A percentile compares a stretch with the other conserved stretches of the same genome.
Conservation (phyloP, 257 asterid species). For the Avicennia marina region DNA sequence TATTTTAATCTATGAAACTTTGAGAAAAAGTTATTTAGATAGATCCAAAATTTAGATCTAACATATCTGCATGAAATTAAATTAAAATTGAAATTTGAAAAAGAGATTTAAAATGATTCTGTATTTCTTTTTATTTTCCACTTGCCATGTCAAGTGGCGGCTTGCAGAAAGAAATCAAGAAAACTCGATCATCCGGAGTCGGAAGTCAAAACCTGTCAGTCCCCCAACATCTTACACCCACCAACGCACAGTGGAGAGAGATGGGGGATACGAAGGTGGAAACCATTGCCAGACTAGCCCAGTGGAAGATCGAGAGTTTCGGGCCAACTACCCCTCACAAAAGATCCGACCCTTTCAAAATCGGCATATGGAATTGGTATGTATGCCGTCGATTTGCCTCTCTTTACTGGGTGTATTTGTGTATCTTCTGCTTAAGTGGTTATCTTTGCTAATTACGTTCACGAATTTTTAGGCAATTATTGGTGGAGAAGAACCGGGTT, state of each 20-base stretch:
- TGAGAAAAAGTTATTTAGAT: too few species aligned
- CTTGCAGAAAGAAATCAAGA: too few species aligned
- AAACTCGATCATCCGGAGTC: too few species aligned
- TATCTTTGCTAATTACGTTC: not conserved
- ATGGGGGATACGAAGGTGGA: conserved; percentile 82
- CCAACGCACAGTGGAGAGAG: not conserved
- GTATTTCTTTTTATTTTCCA: too few species aligned
- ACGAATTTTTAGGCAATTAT: conserved; percentile 39
- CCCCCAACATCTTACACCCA: not conserved
- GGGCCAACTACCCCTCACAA: conserved; percentile 65
- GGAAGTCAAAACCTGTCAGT: not conserved
- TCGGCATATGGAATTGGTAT: conserved; percentile 97
- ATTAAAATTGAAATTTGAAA: too few species aligned
- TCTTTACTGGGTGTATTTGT: not conserved
- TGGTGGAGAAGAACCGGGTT: conserved; percentile 62
- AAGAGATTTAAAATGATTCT: too few species aligned
- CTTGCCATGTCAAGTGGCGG: too few species aligned
- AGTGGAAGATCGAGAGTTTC: conserved; percentile 82
- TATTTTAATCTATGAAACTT: too few species aligned
- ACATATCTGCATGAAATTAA: too few species aligned
- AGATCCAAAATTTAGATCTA: too few species aligned
- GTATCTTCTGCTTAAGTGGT: not conserved
- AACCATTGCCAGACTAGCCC: conserved; percentile 81
- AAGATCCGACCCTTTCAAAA: conserved; percentile 86
- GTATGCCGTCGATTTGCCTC: not conserved